Evolutionary conservation across 345 rosid species (phyloP), one percentile per base, ranked within the genome.

Genomic region (Lagerstroemia speciosa): DNA sequence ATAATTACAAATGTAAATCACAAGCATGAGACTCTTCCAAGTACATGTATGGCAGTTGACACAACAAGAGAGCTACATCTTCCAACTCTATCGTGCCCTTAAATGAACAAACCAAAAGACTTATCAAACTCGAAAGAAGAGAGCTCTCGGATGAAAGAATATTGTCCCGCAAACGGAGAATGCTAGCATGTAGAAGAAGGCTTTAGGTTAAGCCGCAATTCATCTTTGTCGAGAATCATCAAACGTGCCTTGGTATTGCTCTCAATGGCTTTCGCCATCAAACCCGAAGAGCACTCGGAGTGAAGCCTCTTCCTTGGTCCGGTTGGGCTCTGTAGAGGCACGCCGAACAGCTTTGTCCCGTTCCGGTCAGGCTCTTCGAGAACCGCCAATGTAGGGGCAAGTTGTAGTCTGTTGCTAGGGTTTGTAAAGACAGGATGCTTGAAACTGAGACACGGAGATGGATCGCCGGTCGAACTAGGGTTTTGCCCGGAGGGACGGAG

Each of bases 321-420:
- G 6, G 63, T 29, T 7, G 63, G 29, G 63, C 15, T 58, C 10
- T 76, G 85, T 41, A 89, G 71, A 62, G 92, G 78, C 53, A 92
- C 96, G 12, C 96, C 98, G 38, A 92, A 92, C n/a, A 92, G 82
- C 79, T 88, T 92, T 1, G 84, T 86, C 71, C 84, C 89, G 77
- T 81, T 73, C 55, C 53, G 30, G 1, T 60, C 31, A 41, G 79
- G 64, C 70, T 81, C 84, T 67, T 76, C 80, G 67, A 79, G 67
- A 67, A 67, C 55, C 27, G 84, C 82, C 71, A 83, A 55, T 22
- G 83, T 73, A 65, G 83, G 55, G 20, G 55, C 55, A 48, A 48
- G 78, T 45, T 82, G 87, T 4, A 81, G 75, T 46, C 78, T 82
- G 17, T 70, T 62, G 24, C 48, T 77, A 30, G 84, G 82, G 78